These are phyloP conservation scores for Oryza glumipatula DNA, from an alignment of 176 grass and related monocot species.

Conservation along the genomic window DNA sequence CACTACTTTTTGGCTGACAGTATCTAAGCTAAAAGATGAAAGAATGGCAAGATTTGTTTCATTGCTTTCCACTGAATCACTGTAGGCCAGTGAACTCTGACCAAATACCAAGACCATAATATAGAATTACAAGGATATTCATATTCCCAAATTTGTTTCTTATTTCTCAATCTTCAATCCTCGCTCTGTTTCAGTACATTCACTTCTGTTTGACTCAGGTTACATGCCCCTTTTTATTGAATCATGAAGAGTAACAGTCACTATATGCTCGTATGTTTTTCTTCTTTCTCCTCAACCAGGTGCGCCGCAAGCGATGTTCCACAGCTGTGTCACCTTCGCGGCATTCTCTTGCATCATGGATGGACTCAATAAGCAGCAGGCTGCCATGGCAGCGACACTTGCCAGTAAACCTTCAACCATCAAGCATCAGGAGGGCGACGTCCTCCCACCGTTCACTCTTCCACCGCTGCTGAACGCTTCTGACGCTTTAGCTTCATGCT, in stretches of 20 bases:
- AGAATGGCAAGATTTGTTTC: neutral
- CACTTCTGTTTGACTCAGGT: neutral
- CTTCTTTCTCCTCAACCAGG: conserved; percentile 45
- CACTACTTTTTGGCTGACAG: neutral
- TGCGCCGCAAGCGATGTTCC: conserved; percentile 74
- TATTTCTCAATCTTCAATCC: neutral
- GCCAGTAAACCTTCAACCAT: neutral
- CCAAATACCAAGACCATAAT: neutral
- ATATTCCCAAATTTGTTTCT: neutral
- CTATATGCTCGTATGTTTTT: conserved; percentile 13
- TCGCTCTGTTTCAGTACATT: neutral
- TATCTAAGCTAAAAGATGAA: neutral
- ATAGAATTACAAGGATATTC: neutral
- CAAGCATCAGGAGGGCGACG: conserved; percentile 8
- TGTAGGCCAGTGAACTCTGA: neutral
- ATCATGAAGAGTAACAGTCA: conserved; percentile 3
- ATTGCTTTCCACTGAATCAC: neutral
- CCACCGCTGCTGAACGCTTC: conserved; percentile 54
- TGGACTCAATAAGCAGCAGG: conserved; percentile 83
- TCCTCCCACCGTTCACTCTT: conserved; percentile 71
- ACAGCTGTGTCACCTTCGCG: conserved; percentile 78
- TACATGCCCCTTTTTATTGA: neutral
- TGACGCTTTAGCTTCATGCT: conserved; percentile 64
- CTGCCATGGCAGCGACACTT: conserved; percentile 57
- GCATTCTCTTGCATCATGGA: conserved; percentile 90